These are phyloP conservation scores for Xylariaceae sp. DNA, from an alignment of 2,329 filamentous ascomycete species.

Conservation along the genomic window DNA sequence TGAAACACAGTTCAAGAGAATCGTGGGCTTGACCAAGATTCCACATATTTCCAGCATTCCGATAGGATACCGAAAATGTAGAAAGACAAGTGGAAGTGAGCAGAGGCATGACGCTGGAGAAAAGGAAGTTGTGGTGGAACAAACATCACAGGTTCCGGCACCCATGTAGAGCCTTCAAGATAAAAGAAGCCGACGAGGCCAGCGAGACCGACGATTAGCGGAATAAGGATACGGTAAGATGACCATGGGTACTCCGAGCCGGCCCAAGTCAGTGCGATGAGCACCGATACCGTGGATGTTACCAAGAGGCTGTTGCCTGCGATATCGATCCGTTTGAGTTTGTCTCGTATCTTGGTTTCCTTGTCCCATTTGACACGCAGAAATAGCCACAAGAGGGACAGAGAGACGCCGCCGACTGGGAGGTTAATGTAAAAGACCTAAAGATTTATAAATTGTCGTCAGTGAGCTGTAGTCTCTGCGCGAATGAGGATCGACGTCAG, in stretches of 20 bases:
- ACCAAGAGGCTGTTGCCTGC: conserved; percentile 24
- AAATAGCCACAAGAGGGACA: conserved; percentile 29
- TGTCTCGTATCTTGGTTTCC: conserved; percentile 3
- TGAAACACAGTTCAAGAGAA: too few species aligned
- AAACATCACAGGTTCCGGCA: conserved; percentile 35
- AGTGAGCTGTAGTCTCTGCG: too few species aligned
- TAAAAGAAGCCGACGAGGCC: conserved; percentile 41
- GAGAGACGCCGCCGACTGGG: conserved; percentile 34
- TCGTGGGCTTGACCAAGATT: too few species aligned
- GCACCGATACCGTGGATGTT: conserved; percentile 6
- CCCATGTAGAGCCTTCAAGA: conserved; percentile 35
- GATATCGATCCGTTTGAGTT: conserved; percentile 25
- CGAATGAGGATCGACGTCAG: too few species aligned
- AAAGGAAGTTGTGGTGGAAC: too few species aligned
- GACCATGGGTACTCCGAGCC: conserved; percentile 17
- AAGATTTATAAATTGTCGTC: too few species aligned
- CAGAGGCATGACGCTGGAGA: too few species aligned
- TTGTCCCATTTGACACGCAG: conserved; percentile 13
- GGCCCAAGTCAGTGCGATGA: conserved; percentile 13
- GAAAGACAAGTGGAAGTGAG: too few species aligned
- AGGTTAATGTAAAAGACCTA: conserved; percentile 38
- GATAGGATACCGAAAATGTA: too few species aligned
- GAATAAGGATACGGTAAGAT: conserved; percentile 35
- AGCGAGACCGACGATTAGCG: conserved; percentile 42
- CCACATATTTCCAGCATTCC: too few species aligned